These are phyloP conservation scores for Tulasnella sp. DNA, from an alignment of 768 basidiomycete species.

Conservation along the genomic window DNA sequence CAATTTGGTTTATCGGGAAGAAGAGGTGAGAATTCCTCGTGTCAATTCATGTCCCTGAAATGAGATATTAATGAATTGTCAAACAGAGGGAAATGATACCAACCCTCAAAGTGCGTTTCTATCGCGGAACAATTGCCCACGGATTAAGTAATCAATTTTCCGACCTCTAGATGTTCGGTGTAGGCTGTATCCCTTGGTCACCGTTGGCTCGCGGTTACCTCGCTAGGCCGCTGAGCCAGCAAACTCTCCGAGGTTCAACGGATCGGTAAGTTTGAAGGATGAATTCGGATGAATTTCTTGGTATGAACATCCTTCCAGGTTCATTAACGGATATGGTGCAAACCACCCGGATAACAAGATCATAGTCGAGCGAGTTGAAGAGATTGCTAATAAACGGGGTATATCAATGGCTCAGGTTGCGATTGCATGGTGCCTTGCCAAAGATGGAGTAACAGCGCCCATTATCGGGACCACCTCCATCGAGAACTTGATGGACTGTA, in stretches of 20 bases:
- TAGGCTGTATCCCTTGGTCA: conserved; percentile 9
- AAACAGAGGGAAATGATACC: conserved; percentile 7
- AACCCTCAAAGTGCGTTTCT: neutral
- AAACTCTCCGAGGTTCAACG: neutral
- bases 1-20: conserved; percentile 6
- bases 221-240: neutral
- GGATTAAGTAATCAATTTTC: neutral
- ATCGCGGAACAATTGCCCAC: neutral
- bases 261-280: conserved; percentile 1
- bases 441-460: conserved; percentile 9
- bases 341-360: conserved; percentile 1
- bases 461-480: conserved; percentile 4
- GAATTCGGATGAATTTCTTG: neutral
- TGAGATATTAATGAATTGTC: neutral
- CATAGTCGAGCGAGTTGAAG: conserved; percentile 1
- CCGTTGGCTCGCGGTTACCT: conserved; percentile 1
- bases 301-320: neutral
- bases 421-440: conserved; percentile 1
- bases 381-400: conserved; percentile 1
- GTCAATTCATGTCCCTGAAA: neutral
- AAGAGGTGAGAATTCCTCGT: neutral
- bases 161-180: conserved; percentile 3
- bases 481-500: conserved; percentile 3
- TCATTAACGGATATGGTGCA: conserved; percentile 2
- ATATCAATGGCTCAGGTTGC: conserved; percentile 4